Evolutionary conservation across 225 moss, liverwort and hornwort species (phyloP).

Genomic region (Anthoceros angustus): DNA sequence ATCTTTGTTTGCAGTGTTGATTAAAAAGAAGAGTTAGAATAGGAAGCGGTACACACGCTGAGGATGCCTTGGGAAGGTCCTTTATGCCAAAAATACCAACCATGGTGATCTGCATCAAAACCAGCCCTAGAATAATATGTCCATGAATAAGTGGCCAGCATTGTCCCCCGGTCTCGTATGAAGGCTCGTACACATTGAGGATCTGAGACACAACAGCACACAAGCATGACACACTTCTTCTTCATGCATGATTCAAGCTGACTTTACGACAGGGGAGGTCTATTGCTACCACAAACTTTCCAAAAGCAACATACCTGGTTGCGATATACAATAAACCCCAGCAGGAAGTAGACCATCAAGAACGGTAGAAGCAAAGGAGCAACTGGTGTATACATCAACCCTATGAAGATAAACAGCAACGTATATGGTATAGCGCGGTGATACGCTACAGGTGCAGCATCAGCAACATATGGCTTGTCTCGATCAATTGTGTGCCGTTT

Average conservation of each 20-base stretch:
- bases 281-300: too few relatives aligned
- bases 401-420: constrained; percentile 72
- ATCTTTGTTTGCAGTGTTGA: constrained; percentile 48
- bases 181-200: constrained; percentile 77
- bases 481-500: constrained; percentile 45
- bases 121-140: constrained; percentile 54
- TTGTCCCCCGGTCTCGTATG: constrained; percentile 82
- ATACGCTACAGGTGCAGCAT: constrained; percentile 52
- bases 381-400: constrained; percentile 72
- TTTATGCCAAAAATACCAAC: constrained; percentile 70
- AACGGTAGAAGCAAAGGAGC: constrained; percentile 81
- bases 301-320: constrained; percentile 46
- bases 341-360: constrained; percentile 62
- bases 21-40: constrained; percentile 52
- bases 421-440: constrained; percentile 60
- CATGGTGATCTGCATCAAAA: constrained; percentile 71
- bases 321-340: constrained; percentile 76
- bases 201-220: constrained; percentile 32
- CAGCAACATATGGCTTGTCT: constrained; percentile 36
- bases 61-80: constrained; percentile 42
- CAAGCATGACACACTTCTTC: not conserved
- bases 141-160: constrained; percentile 82
- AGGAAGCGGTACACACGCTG: constrained; percentile 44
- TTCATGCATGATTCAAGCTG: not conserved
- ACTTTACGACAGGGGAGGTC: not conserved